Percentiles rank a stretch among this genome's conserved stretches.
Evolutionary conservation across 2,329 filamentous ascomycete species (phyloP).

Genomic region (Colletotrichum sp.): DNA sequence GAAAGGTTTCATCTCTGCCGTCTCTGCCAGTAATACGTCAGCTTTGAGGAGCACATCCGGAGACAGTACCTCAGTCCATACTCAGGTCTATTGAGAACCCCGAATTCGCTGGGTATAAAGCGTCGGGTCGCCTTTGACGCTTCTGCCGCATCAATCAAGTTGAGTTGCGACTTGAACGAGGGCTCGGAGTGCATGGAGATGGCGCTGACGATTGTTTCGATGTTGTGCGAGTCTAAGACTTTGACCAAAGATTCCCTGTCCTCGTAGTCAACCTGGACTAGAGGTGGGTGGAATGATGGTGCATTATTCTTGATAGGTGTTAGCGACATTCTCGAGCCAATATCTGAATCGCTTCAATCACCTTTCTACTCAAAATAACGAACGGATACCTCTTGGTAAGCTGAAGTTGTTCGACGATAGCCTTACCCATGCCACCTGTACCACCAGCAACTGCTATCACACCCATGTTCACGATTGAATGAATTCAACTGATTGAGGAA

Average conservation of each 20-base stretch:
- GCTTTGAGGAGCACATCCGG: not conserved
- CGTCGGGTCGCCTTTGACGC: slow-evolving; percentile 38
- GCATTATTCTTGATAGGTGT: not conserved
- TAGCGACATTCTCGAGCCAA: not conserved
- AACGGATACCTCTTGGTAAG: slow-evolving; percentile 37
- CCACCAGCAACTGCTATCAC: slow-evolving; percentile 49
- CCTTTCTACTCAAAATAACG: slow-evolving; percentile 33
- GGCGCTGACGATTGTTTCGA: slow-evolving; percentile 50
- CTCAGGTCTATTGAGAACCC: slow-evolving; percentile 25
- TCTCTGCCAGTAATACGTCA: not conserved
- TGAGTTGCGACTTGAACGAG: slow-evolving; percentile 31
- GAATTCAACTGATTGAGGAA: not conserved
- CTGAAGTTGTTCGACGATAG: slow-evolving; percentile 48
- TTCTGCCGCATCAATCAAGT: slow-evolving; percentile 49
- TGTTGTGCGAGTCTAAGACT: slow-evolving; percentile 35
- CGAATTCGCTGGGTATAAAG: slow-evolving; percentile 50
- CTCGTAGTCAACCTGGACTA: slow-evolving; percentile 31
- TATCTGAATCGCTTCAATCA: not conserved
- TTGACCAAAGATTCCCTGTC: slow-evolving; percentile 23
- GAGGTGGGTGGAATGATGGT: slow-evolving; percentile 16
- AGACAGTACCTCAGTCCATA: not conserved
- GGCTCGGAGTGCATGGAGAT: slow-evolving; percentile 31
- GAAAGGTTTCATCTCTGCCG: not conserved
- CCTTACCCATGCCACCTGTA: slow-evolving; percentile 45
- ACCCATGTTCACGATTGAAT: not conserved